These are phyloP conservation scores for Boletus tomentosulus DNA, from an alignment of 768 basidiomycete species.

Conservation along the genomic window DNA sequence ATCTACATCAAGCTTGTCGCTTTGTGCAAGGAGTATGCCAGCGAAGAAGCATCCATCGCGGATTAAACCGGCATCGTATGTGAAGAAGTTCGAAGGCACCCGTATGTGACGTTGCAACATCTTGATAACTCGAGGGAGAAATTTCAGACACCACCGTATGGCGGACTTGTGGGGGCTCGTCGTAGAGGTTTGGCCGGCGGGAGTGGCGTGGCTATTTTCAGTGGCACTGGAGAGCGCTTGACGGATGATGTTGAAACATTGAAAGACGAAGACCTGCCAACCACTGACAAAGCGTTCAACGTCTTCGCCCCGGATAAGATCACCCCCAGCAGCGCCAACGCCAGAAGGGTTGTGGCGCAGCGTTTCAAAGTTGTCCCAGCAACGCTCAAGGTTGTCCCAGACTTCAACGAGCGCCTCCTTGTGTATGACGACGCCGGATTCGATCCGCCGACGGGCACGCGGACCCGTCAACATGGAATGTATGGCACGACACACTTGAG, in stretches of 20 bases:
- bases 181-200: conserved; percentile 43
- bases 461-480: conserved; percentile 77
- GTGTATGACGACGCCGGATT: conserved; percentile 52
- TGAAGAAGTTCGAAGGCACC: conserved; percentile 53
- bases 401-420: conserved; percentile 64
- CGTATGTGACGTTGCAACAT: conserved; percentile 50
- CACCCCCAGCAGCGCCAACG: conserved; percentile 35
- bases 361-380: conserved; percentile 80
- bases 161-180: conserved; percentile 48
- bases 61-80: conserved; percentile 81
- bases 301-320: conserved; percentile 44
- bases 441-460: conserved; percentile 57
- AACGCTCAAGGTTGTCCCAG: conserved; percentile 80
- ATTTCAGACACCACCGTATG: conserved; percentile 41
- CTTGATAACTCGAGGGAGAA: conserved; percentile 48
- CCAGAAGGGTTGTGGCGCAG: conserved; percentile 47
- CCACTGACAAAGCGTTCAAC: conserved; percentile 69
- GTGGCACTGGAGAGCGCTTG: conserved; percentile 58
- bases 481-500: conserved; percentile 71
- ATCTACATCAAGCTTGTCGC: conserved; percentile 34
- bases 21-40: conserved; percentile 67
- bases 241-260: conserved; percentile 85
- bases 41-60: conserved; percentile 90
- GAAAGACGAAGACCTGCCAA: conserved; percentile 93
- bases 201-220: conserved; percentile 39